Base-by-base conservation (phyloP, 1,139 yeast species). In the Trichomonascaceae sp. region DNA sequence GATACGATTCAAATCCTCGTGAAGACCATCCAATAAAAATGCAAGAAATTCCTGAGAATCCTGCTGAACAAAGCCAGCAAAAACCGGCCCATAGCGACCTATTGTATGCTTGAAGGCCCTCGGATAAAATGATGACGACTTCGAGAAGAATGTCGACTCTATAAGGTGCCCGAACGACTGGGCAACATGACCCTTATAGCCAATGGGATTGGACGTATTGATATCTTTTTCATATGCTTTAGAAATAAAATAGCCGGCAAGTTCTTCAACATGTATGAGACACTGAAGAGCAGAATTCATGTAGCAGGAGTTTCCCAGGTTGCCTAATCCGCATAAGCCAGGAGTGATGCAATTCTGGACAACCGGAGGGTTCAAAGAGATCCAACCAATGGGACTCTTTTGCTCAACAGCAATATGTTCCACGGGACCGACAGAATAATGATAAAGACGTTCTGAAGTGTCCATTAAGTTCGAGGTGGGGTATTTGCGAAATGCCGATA, bases 271-370 rank as follows among this genome's bases (percentile, higher is more conserved):
- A 66, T 93, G 99, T 0, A 83, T 78, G 51, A 93, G 72, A 66
- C 98, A 93, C 67, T 93, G 99, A 53, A 93, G 73, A 0, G 98
- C 97, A 15, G 96, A 88, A 70, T 93, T 93, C 98, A 93, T 93
- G 68, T 90, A 93, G 68, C 99, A 93, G 0, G 96, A 87, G 66
- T 93, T 93, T 6, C 99, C 99, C 60, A 93, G 73, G 66, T 93
- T 93, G 47, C 78, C 76, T 51, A 93, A 73, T 0, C 99, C 99
- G 8, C 76, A 71, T 1, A 73, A 73, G 3, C 88, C 89, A 12
- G 52, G 52, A 8, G 47, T 45, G 22, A 50, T 46, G 36, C 20
- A 27, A 44, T 47, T 44, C 19, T 47, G 43, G 8, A 52, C 32
- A 5, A 52, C 27, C 5, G 52, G 52, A 7, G 49, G 43, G 10